A percentile compares a stretch with the other conserved stretches of the same genome.
Evolutionary conservation across 1,284 basidiomycete genomes (phyloP).

Genomic region (Rhodotorula sp.): DNA sequence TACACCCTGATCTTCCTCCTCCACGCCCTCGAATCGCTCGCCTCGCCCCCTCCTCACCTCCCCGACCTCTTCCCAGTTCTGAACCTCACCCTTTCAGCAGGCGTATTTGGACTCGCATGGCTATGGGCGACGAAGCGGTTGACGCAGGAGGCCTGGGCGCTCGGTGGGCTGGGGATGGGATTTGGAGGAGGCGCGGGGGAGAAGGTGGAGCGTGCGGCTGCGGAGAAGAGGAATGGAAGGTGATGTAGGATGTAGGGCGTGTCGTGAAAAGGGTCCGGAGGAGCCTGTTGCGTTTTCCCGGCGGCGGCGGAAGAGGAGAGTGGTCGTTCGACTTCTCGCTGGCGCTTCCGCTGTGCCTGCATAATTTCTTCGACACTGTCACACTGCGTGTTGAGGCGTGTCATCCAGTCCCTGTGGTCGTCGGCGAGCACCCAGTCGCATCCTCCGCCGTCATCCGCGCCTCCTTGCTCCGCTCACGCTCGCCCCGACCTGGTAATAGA

Average conservation of each 20-base stretch:
- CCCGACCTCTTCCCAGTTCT: conserved; percentile 83
- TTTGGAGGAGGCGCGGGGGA: background rate
- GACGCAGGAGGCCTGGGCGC: conserved; percentile 36
- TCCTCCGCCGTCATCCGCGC: too few species aligned
- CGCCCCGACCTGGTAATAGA: too few species aligned
- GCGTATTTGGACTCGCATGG: conserved; percentile 65
- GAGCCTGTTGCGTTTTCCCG: background rate
- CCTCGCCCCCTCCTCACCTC: conserved; percentile 67
- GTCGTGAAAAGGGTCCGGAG: background rate
- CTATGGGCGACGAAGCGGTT: conserved; percentile 46
- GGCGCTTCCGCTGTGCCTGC: too few species aligned
- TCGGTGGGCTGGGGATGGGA: conserved; percentile 10
- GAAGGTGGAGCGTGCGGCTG: background rate
- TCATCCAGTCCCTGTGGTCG: too few species aligned
- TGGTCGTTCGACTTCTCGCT: too few species aligned
- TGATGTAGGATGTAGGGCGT: too few species aligned
- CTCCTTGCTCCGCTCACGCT: too few species aligned
- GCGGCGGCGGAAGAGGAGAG: background rate
- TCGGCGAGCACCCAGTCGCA: too few species aligned
- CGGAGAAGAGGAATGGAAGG: background rate
- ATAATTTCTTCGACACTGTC: too few species aligned
- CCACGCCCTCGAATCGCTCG: conserved; percentile 64
- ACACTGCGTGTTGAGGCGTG: too few species aligned
- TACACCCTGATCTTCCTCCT: conserved; percentile 61
- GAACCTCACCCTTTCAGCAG: conserved; percentile 78